Evolutionary conservation across 2,329 filamentous ascomycete species (phyloP), one percentile per base, ranked within the genome.

Genomic region (Clonostachys rhizophaga): DNA sequence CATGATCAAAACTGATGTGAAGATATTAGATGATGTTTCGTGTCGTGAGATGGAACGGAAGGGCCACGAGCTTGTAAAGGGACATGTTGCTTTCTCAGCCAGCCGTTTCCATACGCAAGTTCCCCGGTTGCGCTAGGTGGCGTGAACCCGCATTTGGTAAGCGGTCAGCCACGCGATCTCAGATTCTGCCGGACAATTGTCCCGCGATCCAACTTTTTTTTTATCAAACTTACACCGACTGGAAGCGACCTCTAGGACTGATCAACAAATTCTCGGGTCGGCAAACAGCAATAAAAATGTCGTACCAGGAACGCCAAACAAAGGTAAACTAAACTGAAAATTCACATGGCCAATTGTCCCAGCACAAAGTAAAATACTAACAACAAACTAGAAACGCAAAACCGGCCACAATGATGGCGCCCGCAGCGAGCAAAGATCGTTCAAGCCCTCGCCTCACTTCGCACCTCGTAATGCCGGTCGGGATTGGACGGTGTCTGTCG

Each of bases 401-500:
- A 68, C 70, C 34, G 68, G 65, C 34, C 62, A 69, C 51, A 68
- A 71, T 53, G 67, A 62, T 46, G 55, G 81, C 53, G 43, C 49
- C 16, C 48, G 47, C 40, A 50, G 50, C 16, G 55, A 60, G 34
- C 50, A 48, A 42, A 83, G 80, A 5, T 81, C 84, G 20, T 62
- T 58, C 50, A 88, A 84, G 61, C 86, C 86, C 5, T 83, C 82
- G 5, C 82, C 85, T 9, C 69, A 84, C 36, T 92, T 89, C 67
- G 72, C 77, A 44, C 83, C 88, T 2, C 74, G 69, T 0, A 74
- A 59, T n/a, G 67, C 76, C 42, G 83, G 84, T 35, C 74, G 89
- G 53, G 69, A 79, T 35, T 88, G 86, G 76, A 94, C 89, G 0
- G 62, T 94, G 16, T 91, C 86, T 40, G 76, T 94, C 34, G 89